Percentiles rank a stretch among this genome's conserved stretches.
phyloP scores from a whole-genome alignment of 805 yeast species.

The Lachancea sp. region DNA sequence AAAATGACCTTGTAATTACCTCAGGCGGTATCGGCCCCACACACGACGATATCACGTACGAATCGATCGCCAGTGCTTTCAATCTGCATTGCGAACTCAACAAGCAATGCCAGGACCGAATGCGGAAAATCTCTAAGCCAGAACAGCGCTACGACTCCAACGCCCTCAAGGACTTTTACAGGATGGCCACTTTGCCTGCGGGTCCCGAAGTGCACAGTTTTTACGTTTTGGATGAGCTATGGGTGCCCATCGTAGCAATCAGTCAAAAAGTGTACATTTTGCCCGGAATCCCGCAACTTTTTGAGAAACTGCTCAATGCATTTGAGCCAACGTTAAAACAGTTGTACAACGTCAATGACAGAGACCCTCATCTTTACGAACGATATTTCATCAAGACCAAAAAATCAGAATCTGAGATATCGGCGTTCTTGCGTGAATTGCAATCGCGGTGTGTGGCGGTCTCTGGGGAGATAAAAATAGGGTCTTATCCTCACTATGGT shows the following conservation, averaged over 20 bases:
- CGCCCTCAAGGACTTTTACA: slow-evolving; percentile 53
- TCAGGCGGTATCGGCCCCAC: slow-evolving; percentile 74
- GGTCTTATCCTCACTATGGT: slow-evolving; percentile 77
- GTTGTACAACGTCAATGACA: slow-evolving; percentile 35
- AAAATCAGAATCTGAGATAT: slow-evolving; percentile 59
- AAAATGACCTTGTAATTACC: slow-evolving; percentile 63
- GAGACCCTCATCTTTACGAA: slow-evolving; percentile 23
- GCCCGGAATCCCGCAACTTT: slow-evolving; percentile 81
- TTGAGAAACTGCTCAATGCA: slow-evolving; percentile 46
- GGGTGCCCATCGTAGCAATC: slow-evolving; percentile 84
- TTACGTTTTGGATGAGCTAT: slow-evolving; percentile 47
- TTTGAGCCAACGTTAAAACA: slow-evolving; percentile 35
- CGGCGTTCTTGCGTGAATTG: slow-evolving; percentile 50
- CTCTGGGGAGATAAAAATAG: slow-evolving; percentile 51
- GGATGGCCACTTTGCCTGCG: slow-evolving; percentile 76
- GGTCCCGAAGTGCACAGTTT: slow-evolving; percentile 41
- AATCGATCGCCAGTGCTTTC: slow-evolving; percentile 62
- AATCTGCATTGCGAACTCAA: slow-evolving; percentile 46
- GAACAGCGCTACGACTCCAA: slow-evolving; percentile 32
- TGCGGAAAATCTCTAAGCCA: slow-evolving; percentile 44
- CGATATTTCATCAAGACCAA: slow-evolving; percentile 59
- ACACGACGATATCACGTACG: slow-evolving; percentile 84
- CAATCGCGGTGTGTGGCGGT: slow-evolving; percentile 38
- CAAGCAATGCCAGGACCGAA: slow-evolving; percentile 50
- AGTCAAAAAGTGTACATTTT: slow-evolving; percentile 58